These are phyloP conservation scores for Eucalyptus cladocalyx DNA, from an alignment of 345 rosid species.

Conservation along the genomic window DNA sequence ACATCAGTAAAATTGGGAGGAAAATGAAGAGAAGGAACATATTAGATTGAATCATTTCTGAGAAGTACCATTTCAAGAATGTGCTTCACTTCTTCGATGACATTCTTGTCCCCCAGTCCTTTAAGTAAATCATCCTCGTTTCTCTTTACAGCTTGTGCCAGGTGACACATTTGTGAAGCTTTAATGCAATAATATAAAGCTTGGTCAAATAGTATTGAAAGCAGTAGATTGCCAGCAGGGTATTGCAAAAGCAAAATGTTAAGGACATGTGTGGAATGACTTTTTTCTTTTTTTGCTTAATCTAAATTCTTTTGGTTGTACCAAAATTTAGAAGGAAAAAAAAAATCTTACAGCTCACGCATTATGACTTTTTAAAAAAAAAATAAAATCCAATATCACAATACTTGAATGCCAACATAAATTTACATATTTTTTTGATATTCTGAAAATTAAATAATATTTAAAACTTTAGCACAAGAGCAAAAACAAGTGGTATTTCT, in stretches of 20 bases:
- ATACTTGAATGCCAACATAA: not conserved
- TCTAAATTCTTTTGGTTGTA: not conserved
- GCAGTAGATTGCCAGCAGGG: not conserved
- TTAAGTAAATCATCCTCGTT: slow-evolving; percentile 42
- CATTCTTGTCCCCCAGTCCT: slow-evolving; percentile 44
- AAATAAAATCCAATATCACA: too few species aligned
- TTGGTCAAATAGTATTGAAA: not conserved
- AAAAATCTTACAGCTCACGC: not conserved
- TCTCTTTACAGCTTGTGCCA: slow-evolving; percentile 56
- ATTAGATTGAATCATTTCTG: not conserved
- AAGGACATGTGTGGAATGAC: not conserved
- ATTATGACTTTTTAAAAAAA: not conserved
- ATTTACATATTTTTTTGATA: not conserved
- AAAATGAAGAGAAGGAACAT: not conserved
- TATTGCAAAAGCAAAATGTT: not conserved
- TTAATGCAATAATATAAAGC: not conserved
- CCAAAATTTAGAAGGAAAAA: not conserved
- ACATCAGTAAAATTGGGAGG: not conserved
- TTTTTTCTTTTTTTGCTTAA: not conserved
- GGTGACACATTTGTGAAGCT: slow-evolving; percentile 41
- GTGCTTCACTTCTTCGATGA: slow-evolving; percentile 59
- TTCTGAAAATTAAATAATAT: not conserved
- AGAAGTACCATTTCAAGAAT: slow-evolving; percentile 62
- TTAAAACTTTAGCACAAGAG: not conserved
- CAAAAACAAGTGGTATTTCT: not conserved